Evolutionary conservation across 2,329 filamentous ascomycete species (phyloP).

Genomic region (Myriosclerotinia curreyana): DNA sequence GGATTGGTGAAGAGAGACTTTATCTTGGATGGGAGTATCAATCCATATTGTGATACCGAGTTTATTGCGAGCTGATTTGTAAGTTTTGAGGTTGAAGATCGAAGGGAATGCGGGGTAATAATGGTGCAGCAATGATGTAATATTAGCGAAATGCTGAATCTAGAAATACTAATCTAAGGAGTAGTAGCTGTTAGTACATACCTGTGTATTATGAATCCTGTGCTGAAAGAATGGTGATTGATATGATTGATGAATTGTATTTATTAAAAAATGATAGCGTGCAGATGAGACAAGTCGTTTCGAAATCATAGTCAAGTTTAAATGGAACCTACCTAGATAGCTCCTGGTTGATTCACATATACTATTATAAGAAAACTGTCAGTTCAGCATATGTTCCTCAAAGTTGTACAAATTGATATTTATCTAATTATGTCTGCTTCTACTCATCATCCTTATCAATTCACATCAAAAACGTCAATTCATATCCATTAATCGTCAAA

Average conservation of each 20-base stretch:
- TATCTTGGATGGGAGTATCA: no score
- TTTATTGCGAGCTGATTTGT: background rate
- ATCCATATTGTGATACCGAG: background rate
- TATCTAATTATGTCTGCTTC: background rate
- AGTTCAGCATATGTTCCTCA: background rate
- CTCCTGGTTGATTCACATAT: background rate
- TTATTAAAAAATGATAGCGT: background rate
- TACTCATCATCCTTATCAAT: background rate
- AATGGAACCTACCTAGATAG: no score
- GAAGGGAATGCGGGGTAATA: conserved; percentile 1
- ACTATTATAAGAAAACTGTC: background rate
- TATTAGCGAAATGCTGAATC: no score
- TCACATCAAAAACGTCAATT: background rate
- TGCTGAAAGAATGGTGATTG: no score
- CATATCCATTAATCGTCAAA: conserved; percentile 8
- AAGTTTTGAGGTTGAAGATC: background rate
- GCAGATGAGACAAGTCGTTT: background rate
- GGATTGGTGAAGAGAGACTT: background rate
- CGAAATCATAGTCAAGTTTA: background rate
- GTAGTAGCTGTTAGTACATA: no score
- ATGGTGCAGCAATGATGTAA: background rate
- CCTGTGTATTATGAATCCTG: no score
- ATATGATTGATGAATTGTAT: no score
- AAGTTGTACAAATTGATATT: background rate
- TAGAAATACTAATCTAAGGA: no score